Evolutionary conservation across 2,329 filamentous ascomycete species (phyloP), one percentile per base, ranked within the genome.

Genomic region (Tolypocladium endophyticum): DNA sequence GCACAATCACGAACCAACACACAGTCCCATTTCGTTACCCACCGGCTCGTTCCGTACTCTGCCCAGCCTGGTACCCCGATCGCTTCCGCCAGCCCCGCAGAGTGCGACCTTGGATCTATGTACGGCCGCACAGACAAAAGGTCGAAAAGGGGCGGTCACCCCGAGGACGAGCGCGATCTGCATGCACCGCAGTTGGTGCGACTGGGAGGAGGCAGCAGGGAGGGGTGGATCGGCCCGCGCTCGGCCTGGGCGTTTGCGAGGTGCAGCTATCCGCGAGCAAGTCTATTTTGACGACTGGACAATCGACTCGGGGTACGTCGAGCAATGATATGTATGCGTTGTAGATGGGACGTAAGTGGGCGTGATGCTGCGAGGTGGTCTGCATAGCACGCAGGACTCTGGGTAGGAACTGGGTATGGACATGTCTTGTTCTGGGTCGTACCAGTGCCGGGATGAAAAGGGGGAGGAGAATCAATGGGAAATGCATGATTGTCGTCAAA

Each of bases 211-310:
- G 28, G 3, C 4, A n/a, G 30, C 9, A 12, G 18, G 28, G 28
- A 20, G n/a, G 28, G 47, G 20, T 30, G 47, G 47, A 35, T 16
- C 45, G 45, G 45, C 25, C 47, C 47, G 47, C 47, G 28, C 28
- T 2, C 28, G 47, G 25, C 14, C 12, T 52, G 47, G 47, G 23
- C 7, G 25, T 50, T 11, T 28, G 12, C 45, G 45, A 28, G 43
- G 28, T 52, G 56, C 56, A 52, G 30, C 33, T 52, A 28, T 58
- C 56, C 56, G 56, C 12, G 43, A 52, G 56, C 43, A 16, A 58
- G 56, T 30, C 56, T 58, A 58, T 58, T 58, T 58, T 35, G 41
- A 58, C 56, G 56, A 58, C 56, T 35, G 36, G 18, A 25, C 30
- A 41, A 36, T 36, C 25, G 39, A 3, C 39, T 20, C 18, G 39